Base-by-base conservation (phyloP, 129 eudicot genomes). In the Escallonia rubra region DNA sequence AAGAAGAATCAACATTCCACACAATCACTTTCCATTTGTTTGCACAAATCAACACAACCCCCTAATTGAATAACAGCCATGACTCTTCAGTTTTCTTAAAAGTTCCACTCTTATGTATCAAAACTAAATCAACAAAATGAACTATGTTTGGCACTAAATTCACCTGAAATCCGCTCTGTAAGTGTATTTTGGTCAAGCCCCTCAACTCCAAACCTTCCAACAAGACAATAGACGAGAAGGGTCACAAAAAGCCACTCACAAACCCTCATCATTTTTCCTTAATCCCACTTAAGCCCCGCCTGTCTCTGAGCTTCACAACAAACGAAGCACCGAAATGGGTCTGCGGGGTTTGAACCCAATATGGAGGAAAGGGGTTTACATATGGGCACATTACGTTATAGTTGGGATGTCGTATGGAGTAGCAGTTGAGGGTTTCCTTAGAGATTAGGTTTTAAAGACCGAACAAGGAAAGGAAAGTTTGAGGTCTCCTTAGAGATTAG, bases 141-240 rank as follows among this genome's bases (percentile, higher is more conserved):
- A 39, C 8, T 4, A 2, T 46, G 10, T 9, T 38, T 1, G 5
- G 54, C 4, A 7, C 41, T 5, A 42, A 3, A 54, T 40, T 2
- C 55, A 90, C 95, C 97, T 72, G 95, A 87, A 77, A 90, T 87
- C 40, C 97, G 77, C 76, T 90, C 97, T 40, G 97, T 84, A 52
- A 50, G 88, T 72, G 82, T 90, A 78, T 73, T 58, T 49, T 72
- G 58, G 44, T 78, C 76, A 43, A 73, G 84, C 64, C 83, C 79
- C 72, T 73, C 66, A 61, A 89, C 97, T 72, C 74, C 87, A 67
- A 75, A 73, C 61, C 74, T 72, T 55, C 74, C 38, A 70, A 73
- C 44, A 41, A 76, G 64, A 59, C 49, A 77, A 74, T 42, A 78
- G 70, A 43, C 45, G 45, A 89, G 63, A 65, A 86, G 60, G 42